Evolutionary conservation across 2,329 filamentous ascomycete genomes (phyloP).

Genomic region (Aspergillus glaucus): DNA sequence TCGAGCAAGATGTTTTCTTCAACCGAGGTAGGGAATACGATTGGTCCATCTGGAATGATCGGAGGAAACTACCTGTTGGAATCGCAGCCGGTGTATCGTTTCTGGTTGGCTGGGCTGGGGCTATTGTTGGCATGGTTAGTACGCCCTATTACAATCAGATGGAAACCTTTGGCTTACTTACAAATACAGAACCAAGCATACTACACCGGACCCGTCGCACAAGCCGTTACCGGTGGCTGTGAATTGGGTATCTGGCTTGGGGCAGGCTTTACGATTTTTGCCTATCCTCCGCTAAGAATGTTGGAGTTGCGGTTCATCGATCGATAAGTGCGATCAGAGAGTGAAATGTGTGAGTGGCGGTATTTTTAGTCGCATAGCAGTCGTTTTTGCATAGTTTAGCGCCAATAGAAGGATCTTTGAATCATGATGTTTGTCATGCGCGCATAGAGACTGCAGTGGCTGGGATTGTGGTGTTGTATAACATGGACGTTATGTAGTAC

Average conservation of each 20-base stretch:
- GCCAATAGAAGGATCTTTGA: too few species aligned
- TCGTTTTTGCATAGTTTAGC: too few species aligned
- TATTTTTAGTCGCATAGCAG: too few species aligned
- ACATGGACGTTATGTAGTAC: too few species aligned
- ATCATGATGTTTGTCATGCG: too few species aligned
- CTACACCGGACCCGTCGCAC: constrained; percentile 33
- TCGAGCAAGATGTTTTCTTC: constrained; percentile 41
- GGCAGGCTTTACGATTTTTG: constrained; percentile 27
- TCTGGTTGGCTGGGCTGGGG: constrained; percentile 35
- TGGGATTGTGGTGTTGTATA: too few species aligned
- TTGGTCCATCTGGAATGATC: constrained; percentile 38
- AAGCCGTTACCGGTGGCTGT: constrained; percentile 23
- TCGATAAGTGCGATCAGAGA: background rate
- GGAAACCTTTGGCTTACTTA: background rate
- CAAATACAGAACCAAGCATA: constrained; percentile 29
- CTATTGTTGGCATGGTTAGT: constrained; percentile 36
- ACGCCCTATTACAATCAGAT: background rate
- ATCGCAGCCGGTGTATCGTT: constrained; percentile 34
- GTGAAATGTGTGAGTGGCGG: too few species aligned
- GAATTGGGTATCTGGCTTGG: constrained; percentile 35
- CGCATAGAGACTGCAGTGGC: too few species aligned
- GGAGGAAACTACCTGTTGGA: constrained; percentile 34
- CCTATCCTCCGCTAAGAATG: constrained; percentile 30
- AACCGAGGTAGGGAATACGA: constrained; percentile 32
- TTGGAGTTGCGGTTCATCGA: constrained; percentile 22